phyloP scores from a whole-genome alignment of 73 alveolate species.

The Paramecium caudatum region DNA sequence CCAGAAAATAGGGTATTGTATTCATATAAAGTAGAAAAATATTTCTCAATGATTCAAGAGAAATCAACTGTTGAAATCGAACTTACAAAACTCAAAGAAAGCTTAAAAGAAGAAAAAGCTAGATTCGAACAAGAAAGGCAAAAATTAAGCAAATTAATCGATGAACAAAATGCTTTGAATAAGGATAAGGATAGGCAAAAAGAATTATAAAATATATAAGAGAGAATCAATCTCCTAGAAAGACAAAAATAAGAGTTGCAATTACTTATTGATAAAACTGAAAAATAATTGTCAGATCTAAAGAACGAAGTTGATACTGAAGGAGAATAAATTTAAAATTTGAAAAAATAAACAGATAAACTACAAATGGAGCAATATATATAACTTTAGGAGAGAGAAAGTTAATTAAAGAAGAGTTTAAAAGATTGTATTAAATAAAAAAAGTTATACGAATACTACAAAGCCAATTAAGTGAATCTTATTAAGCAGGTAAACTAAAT shows the following conservation, averaged over 20 bases:
- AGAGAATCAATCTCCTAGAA: neutral
- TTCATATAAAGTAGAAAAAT: too few species aligned
- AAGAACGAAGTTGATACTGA: neutral
- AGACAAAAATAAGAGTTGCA: neutral
- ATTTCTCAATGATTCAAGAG: too few species aligned
- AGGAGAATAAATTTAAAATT: neutral
- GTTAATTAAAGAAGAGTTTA: neutral
- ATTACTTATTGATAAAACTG: neutral
- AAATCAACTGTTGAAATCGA: neutral
- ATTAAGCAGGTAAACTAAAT: neutral
- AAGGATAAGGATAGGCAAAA: neutral
- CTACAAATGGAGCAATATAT: neutral
- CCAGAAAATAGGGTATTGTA: neutral
- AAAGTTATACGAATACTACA: neutral
- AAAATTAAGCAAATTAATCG: conserved; percentile 8
- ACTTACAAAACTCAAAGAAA: neutral
- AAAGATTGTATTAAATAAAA: conserved; percentile 23
- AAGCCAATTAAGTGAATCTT: neutral
- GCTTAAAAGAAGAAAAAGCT: neutral
- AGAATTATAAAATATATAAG: neutral
- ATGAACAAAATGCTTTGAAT: neutral
- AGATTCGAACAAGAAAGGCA: neutral
- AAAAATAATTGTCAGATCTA: neutral
- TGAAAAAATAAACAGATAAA: neutral
- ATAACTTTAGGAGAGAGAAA: neutral